Evolutionary conservation across 1,284 basidiomycete genomes (phyloP).

Genomic region (Leccinum laetum): DNA sequence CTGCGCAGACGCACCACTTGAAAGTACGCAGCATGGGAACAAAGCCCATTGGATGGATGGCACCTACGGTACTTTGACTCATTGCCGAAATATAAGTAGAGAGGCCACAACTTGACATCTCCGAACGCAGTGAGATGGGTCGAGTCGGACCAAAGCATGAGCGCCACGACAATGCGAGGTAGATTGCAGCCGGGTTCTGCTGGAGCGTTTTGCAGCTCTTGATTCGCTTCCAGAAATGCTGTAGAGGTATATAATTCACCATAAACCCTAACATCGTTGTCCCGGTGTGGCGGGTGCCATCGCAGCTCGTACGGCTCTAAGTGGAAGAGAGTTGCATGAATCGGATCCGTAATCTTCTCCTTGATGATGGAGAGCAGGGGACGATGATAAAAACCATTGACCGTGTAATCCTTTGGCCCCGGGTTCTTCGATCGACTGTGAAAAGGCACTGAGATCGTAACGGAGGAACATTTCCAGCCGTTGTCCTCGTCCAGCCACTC

Average conservation of each 20-base stretch:
- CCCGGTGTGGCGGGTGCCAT: neutral
- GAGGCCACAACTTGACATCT: neutral
- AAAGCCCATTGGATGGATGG: neutral
- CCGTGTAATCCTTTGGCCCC: neutral
- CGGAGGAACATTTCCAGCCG: neutral
- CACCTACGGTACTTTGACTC: neutral
- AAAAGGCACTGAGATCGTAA: neutral
- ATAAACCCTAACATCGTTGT: neutral
- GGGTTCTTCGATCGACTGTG: neutral
- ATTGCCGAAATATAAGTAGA: neutral
- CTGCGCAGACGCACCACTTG: neutral
- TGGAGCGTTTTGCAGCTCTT: neutral
- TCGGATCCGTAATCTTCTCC: neutral
- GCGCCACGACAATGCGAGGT: neutral
- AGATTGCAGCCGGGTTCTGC: neutral
- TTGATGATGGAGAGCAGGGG: neutral
- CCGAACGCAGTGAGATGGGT: neutral
- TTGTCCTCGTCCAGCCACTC: neutral
- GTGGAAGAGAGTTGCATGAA: neutral
- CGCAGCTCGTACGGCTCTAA: neutral
- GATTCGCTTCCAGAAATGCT: neutral
- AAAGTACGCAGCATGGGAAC: neutral
- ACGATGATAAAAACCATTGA: neutral
- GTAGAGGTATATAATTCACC: neutral
- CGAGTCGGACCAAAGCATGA: neutral